Conservation (phyloP, 768 basidiomycete genomes). For the Macrocybe gigantea region DNA sequence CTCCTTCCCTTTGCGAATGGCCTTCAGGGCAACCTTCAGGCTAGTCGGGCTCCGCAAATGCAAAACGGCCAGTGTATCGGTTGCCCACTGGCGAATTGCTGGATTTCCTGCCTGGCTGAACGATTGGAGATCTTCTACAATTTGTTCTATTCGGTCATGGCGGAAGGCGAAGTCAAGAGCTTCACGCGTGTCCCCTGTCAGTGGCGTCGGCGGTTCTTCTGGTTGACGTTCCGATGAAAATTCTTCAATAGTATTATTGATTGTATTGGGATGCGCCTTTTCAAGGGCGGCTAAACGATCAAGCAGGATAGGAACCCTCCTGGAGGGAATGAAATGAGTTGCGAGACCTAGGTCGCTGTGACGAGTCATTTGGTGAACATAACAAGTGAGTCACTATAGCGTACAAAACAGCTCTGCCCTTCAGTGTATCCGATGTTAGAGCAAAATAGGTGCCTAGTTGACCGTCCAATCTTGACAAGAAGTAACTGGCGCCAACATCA, state of each 20-base stretch:
- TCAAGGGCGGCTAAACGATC: slow-evolving; percentile 59
- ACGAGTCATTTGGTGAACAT: background rate
- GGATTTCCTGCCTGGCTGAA: slow-evolving; percentile 32
- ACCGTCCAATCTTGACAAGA: slow-evolving; percentile 87
- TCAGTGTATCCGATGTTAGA: slow-evolving; percentile 67
- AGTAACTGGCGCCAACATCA: slow-evolving; percentile 90
- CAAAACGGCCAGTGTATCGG: slow-evolving; percentile 55
- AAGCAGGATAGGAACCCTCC: slow-evolving; percentile 66
- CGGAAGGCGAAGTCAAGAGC: slow-evolving; percentile 81
- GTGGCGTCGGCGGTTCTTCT: slow-evolving; percentile 44
- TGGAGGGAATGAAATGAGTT: slow-evolving; percentile 85
- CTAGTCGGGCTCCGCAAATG: slow-evolving; percentile 83
- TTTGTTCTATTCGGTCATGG: slow-evolving; percentile 63
- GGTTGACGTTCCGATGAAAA: slow-evolving; percentile 67
- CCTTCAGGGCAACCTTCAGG: slow-evolving; percentile 81
- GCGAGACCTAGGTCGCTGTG: slow-evolving; percentile 86
- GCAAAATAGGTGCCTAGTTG: slow-evolving; percentile 92
- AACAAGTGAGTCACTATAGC: slow-evolving; percentile 20
- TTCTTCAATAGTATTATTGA: slow-evolving; percentile 58
- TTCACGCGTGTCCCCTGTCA: slow-evolving; percentile 58
- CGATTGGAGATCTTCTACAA: slow-evolving; percentile 51
- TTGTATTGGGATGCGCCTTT: slow-evolving; percentile 27
- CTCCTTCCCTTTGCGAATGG: slow-evolving; percentile 65
- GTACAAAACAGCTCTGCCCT: slow-evolving; percentile 83
- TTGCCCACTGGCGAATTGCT: slow-evolving; percentile 68